Base-by-base conservation (phyloP, 805 yeast species). In the Saccharomycopsis malanga region DNA sequence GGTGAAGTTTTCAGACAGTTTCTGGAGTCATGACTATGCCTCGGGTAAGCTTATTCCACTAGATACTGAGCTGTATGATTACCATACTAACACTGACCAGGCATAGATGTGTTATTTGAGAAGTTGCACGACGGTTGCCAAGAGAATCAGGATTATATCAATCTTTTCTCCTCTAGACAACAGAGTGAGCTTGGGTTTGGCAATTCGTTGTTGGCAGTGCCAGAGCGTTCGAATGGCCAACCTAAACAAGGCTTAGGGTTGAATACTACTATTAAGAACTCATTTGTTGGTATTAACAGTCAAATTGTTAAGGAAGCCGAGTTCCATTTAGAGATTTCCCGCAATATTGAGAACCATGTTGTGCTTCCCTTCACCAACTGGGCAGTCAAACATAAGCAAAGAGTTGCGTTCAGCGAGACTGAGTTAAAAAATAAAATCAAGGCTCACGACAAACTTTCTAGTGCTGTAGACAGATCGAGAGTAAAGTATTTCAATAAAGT, bases 401-500 rank as follows among this genome's bases (percentile, higher is more conserved):
- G 94, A 40, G 72, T 87, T 1, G 77, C 74, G 34, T 76, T 73
- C 56, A 77, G 85, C 15, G 81, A 79, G 46, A 68, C 71, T 48
- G 68, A 71, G 4, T 63, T 86, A 35, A 63, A 66, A 42, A 69
- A 66, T 18, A 78, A 76, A 53, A 69, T 76, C 39, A 73, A 72
- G 54, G 68, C 64, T 41, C 83, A 76, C 60, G 75, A 76, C 40
- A 69, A 64, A 44, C 71, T 67, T 34, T 64, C 69, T 53, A 59
- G 61, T 12, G 61, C 63, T 30, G 77, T 81, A 44, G 83, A 77
- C 39, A 70, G 72, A 54, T 57, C 70, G 38, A 87, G 79, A 60
- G 79, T 76, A 61, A 74, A 73, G 48, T 87, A 87, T 61, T 85
- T 83, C 70, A 83, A 80, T 63, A 83, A 81, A 59, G 85, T 93